Evolutionary conservation across 2,329 filamentous ascomycete genomes (phyloP).

Genomic region (Pseudocercospora macadamiae): DNA sequence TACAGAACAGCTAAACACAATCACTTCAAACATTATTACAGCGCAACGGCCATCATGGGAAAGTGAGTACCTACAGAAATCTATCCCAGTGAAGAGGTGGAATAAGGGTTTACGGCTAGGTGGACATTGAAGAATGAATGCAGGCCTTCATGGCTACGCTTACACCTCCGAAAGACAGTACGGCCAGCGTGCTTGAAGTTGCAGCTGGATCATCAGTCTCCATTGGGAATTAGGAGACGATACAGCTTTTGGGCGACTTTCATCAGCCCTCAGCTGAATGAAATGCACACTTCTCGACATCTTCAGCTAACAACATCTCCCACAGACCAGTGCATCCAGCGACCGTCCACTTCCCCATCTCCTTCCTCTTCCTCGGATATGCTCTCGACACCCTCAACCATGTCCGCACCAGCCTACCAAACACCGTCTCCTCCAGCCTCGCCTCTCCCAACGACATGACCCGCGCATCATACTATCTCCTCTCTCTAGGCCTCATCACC

Average conservation of each 20-base stretch:
- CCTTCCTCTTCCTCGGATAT: conserved; percentile 48
- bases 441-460: conserved; percentile 43
- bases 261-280: neutral
- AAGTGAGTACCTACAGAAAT: conserved; percentile 18
- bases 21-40: neutral
- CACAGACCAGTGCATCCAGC: conserved; percentile 50
- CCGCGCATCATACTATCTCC: conserved; percentile 49
- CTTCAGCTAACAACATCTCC: neutral
- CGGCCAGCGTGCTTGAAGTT: too few species aligned
- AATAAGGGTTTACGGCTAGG: too few species aligned
- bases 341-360: conserved; percentile 52
- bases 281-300: neutral
- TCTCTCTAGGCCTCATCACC: conserved; percentile 44
- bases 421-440: conserved; percentile 35
- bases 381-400: conserved; percentile 45
- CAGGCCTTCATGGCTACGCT: too few species aligned
- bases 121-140: too few species aligned
- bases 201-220: too few species aligned
- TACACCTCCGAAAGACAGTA: too few species aligned
- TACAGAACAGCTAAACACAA: neutral
- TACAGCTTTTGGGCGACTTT: too few species aligned
- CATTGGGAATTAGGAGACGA: too few species aligned
- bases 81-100: too few species aligned
- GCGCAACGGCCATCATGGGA: conserved; percentile 16
- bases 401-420: conserved; percentile 38